Evolutionary conservation across 148 eudicot species (phyloP).

Genomic region (Spergularia bocconei): DNA sequence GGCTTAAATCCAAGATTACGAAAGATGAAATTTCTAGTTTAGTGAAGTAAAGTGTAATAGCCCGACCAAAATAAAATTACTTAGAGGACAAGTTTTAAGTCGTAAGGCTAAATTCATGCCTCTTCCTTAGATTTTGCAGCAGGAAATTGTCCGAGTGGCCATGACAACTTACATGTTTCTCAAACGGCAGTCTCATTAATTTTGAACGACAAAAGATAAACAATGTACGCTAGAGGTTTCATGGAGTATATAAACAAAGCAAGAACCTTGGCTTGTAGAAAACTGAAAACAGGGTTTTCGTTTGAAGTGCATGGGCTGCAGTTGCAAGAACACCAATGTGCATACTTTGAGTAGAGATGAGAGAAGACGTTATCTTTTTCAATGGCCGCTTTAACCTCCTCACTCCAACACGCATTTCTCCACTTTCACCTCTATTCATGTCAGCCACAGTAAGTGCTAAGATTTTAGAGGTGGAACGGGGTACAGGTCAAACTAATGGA

Average conservation of each 20-base stretch:
- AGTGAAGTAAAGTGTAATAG: no score
- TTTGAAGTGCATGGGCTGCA: constrained; percentile 83
- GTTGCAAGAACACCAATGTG: constrained; percentile 97
- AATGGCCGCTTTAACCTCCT: constrained; percentile 81
- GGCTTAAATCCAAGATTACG: no score
- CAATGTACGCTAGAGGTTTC: background rate
- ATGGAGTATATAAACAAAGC: constrained; percentile 1
- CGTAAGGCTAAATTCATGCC: no score
- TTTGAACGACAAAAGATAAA: background rate
- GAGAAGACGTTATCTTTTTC: constrained; percentile 86
- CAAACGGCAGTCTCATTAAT: background rate
- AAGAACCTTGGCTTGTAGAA: constrained; percentile 86
- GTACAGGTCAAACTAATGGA: background rate
- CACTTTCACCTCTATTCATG: constrained; percentile 69
- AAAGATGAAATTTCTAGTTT: no score
- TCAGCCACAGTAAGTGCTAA: background rate
- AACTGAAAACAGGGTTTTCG: constrained; percentile 70
- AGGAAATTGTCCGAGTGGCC: background rate
- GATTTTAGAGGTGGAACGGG: no score
- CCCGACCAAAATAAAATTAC: no score
- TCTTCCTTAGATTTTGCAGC: no score
- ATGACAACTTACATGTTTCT: background rate
- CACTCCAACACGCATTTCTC: constrained; percentile 91
- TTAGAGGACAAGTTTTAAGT: no score
- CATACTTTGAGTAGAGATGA: constrained; percentile 96